phyloP scores from a whole-genome alignment of 2,329 filamentous ascomycete genomes.

The Periconia digitata region DNA sequence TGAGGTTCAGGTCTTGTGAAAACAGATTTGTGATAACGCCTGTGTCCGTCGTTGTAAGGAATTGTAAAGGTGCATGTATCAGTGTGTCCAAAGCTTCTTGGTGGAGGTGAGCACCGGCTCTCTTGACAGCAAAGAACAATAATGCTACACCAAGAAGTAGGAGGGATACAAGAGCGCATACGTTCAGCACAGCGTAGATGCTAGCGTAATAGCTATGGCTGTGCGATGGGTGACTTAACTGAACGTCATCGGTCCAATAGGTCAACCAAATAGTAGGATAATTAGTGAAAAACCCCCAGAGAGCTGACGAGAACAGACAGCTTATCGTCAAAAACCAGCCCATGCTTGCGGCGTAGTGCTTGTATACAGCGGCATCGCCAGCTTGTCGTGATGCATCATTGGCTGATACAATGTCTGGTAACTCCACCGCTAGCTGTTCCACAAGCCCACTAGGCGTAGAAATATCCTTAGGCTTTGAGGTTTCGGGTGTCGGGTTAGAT shows the following conservation, averaged over 20 bases:
- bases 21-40: conserved; percentile 18
- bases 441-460: background rate
- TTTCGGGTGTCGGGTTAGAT: background rate
- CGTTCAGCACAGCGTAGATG: conserved; percentile 15
- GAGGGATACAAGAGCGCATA: conserved; percentile 8
- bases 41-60: conserved; percentile 18
- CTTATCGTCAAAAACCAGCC: conserved; percentile 5
- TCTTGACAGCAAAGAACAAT: conserved; percentile 32
- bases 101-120: conserved; percentile 48
- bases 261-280: conserved; percentile 17
- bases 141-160: conserved; percentile 19
- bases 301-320: conserved; percentile 3
- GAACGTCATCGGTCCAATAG: conserved; percentile 11
- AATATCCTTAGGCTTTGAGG: background rate
- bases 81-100: conserved; percentile 40
- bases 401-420: background rate
- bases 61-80: conserved; percentile 10
- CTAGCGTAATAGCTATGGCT: conserved; percentile 11
- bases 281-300: conserved; percentile 15
- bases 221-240: conserved; percentile 5
- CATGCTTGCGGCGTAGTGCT: conserved; percentile 13
- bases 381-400: conserved; percentile 6
- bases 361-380: conserved; percentile 16
- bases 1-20: conserved; percentile 45
- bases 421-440: background rate